These are phyloP conservation scores for Lasiosphaeriaceae sp. DNA, from an alignment of 495 filamentous ascomycete species.

Conservation along the genomic window DNA sequence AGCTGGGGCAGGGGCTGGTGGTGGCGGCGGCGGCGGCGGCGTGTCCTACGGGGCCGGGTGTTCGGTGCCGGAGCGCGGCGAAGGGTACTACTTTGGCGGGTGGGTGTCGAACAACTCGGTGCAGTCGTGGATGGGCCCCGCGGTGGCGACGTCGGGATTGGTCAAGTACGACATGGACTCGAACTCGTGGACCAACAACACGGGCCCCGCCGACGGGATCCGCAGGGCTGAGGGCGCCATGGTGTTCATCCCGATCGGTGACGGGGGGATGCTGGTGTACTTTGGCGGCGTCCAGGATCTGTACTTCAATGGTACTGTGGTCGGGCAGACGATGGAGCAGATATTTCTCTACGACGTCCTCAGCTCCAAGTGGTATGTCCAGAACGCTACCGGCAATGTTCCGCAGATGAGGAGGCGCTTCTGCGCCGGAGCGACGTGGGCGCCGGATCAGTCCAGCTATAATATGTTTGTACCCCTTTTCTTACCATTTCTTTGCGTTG, in stretches of 20 bases:
- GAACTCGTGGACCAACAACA: constrained; percentile 37
- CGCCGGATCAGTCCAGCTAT: constrained; percentile 50
- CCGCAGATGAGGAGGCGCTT: constrained; percentile 47
- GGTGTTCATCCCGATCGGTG: constrained; percentile 48
- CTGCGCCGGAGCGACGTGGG: constrained; percentile 51
- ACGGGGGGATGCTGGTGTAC: constrained; percentile 50
- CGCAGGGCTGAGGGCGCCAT: constrained; percentile 43
- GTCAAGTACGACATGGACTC: constrained; percentile 44
- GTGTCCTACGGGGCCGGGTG: constrained; percentile 23
- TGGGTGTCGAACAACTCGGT: constrained; percentile 44
- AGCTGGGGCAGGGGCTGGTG: too few relatives aligned
- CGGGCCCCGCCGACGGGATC: constrained; percentile 38
- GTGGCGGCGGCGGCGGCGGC: constrained; percentile 8
- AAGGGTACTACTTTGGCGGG: constrained; percentile 40
- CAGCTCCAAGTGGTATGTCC: constrained; percentile 51
- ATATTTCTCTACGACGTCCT: constrained; percentile 52
- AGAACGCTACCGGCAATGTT: constrained; percentile 43
- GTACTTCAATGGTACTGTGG: constrained; percentile 24
- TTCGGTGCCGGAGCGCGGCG: constrained; percentile 20
- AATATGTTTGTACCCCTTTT: constrained; percentile 43
- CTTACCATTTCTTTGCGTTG: too few relatives aligned
- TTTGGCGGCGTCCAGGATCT: constrained; percentile 46
- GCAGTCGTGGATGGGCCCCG: constrained; percentile 38
- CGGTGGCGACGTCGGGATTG: constrained; percentile 34
- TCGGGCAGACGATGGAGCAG: constrained; percentile 30